A percentile compares a stretch with the other conserved stretches of the same genome.
Conservation (phyloP, 1,284 basidiomycete genomes). For the Sanghuangporus baumii region DNA sequence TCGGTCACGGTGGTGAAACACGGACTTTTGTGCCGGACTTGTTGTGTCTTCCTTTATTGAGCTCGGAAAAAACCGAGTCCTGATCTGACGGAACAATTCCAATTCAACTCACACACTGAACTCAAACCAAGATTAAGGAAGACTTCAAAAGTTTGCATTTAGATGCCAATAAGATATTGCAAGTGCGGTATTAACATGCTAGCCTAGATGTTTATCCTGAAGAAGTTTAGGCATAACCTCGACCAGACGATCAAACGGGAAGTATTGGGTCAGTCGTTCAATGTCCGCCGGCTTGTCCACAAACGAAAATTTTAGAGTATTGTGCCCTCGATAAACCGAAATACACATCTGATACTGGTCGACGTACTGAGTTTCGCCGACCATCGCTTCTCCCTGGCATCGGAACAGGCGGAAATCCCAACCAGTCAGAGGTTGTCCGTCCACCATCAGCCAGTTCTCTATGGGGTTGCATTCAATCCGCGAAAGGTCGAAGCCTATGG, state of each 20-base stretch:
- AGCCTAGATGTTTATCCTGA: constrained; percentile 34
- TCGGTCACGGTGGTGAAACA: background rate
- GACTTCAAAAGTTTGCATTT: no score
- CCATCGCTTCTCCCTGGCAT: constrained; percentile 40
- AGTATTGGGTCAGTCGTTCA: constrained; percentile 74
- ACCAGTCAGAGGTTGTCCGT: constrained; percentile 59
- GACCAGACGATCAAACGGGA: constrained; percentile 73
- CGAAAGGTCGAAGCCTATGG: constrained; percentile 70
- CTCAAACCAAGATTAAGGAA: no score
- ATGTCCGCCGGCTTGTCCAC: constrained; percentile 58
- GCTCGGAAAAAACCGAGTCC: background rate
- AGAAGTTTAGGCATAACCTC: constrained; percentile 67
- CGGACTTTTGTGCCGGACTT: no score
- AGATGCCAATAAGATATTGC: no score
- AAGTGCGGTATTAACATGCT: background rate
- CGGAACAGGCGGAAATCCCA: constrained; percentile 79
- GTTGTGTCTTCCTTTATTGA: background rate
- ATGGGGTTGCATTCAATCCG: constrained; percentile 75
- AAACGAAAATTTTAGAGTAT: constrained; percentile 64
- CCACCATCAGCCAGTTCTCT: constrained; percentile 51
- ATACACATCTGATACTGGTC: constrained; percentile 70
- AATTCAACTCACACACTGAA: no score
- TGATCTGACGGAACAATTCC: no score
- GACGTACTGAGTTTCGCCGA: constrained; percentile 54
- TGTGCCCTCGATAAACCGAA: constrained; percentile 65